These are phyloP conservation scores for Juncus effusus DNA, from an alignment of 176 grass and related monocot species.

Conservation along the genomic window DNA sequence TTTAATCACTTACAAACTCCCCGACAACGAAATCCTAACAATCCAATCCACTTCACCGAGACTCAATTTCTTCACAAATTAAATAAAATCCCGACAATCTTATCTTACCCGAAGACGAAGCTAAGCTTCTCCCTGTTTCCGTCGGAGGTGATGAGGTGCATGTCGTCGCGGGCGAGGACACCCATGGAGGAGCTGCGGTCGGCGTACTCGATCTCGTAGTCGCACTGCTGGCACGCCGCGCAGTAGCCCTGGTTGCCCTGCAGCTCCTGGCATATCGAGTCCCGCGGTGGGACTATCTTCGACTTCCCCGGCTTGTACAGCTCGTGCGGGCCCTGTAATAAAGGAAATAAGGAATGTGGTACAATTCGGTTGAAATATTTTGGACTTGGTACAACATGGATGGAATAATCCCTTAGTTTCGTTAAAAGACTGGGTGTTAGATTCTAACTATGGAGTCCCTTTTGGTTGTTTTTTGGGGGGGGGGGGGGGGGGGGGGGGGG, in stretches of 20 bases:
- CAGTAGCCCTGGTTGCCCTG: constrained; percentile 64
- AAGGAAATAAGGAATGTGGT: background rate
- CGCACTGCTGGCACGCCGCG: constrained; percentile 68
- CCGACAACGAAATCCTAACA: too few relatives aligned
- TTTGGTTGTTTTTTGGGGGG: background rate
- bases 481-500: background rate
- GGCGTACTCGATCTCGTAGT: constrained; percentile 66
- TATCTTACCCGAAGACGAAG: constrained; percentile 68
- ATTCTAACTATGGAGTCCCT: background rate
- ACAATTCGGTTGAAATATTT: background rate
- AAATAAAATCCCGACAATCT: too few relatives aligned
- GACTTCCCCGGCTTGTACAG: constrained; percentile 49
- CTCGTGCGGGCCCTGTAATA: constrained; percentile 72
- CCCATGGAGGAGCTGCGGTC: constrained; percentile 73
- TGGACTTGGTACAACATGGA: background rate
- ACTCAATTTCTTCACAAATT: too few relatives aligned
- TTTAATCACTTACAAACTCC: too few relatives aligned
- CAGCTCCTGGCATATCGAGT: constrained; percentile 49
- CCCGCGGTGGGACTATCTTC: constrained; percentile 41
- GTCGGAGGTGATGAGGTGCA: constrained; percentile 49
- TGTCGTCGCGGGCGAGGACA: constrained; percentile 54
- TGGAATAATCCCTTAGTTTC: background rate
- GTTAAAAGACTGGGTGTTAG: background rate
- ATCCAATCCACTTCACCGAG: too few relatives aligned
- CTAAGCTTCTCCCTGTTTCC: constrained; percentile 41